Evolutionary conservation across 805 yeast genomes (phyloP).

Genomic region (Metschnikowia orientalis): DNA sequence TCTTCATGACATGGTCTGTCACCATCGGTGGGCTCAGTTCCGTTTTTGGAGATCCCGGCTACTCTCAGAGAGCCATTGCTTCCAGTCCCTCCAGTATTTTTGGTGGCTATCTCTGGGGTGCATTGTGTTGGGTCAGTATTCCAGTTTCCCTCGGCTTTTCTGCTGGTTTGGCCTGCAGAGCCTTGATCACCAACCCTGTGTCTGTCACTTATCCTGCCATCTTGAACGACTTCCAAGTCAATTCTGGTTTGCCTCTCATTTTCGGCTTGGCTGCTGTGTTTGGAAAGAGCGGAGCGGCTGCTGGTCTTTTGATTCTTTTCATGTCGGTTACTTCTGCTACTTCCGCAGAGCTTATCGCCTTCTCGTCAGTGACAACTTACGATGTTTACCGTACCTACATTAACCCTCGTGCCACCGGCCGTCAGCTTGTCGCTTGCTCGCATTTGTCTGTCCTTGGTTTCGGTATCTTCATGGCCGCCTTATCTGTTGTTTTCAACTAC

Average conservation of each 20-base stretch:
- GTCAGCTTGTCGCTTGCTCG: slow-evolving; percentile 29
- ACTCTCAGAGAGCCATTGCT: slow-evolving; percentile 41
- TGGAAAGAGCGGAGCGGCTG: slow-evolving; percentile 41
- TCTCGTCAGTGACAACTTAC: slow-evolving; percentile 36
- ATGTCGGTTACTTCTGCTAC: slow-evolving; percentile 43
- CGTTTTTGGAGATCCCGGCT: slow-evolving; percentile 23
- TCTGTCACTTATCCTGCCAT: slow-evolving; percentile 11
- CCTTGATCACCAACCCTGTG: slow-evolving; percentile 20
- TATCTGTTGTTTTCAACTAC: slow-evolving; percentile 36
- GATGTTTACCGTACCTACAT: slow-evolving; percentile 39
- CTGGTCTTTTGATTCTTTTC: slow-evolving; percentile 36
- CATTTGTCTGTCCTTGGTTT: slow-evolving; percentile 36
- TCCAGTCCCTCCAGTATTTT: slow-evolving; percentile 38
- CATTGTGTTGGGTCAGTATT: slow-evolving; percentile 42
- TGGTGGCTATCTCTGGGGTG: slow-evolving; percentile 45
- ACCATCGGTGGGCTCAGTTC: slow-evolving; percentile 13
- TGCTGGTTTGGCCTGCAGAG: slow-evolving; percentile 38
- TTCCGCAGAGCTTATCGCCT: slow-evolving; percentile 40
- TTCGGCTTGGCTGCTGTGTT: slow-evolving; percentile 31
- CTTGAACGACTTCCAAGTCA: slow-evolving; percentile 4
- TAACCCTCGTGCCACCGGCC: slow-evolving; percentile 37
- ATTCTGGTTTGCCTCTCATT: slow-evolving; percentile 33
- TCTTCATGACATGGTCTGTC: slow-evolving; percentile 15
- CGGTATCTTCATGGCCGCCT: slow-evolving; percentile 37
- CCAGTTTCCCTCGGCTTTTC: slow-evolving; percentile 31